Base-by-base conservation (phyloP, 2,329 filamentous ascomycete species). In the Didymella sp. region DNA sequence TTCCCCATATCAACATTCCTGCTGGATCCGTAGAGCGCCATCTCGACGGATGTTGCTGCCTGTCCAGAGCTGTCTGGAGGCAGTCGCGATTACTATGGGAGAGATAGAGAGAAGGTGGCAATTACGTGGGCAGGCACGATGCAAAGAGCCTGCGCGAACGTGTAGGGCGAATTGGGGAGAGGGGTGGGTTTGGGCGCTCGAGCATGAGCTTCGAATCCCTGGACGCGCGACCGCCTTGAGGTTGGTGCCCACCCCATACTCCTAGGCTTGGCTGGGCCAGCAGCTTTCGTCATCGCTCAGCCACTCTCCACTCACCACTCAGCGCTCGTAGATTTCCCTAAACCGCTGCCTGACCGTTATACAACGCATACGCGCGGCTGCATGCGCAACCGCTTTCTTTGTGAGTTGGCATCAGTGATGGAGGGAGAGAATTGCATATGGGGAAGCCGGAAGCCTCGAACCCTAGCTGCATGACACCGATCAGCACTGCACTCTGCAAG, bases 1-100 rank as follows among this genome's bases (percentile, higher is more conserved):
- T 85, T 87, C 77, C 82, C 85, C 81, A 88, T 83, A 67, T 85
- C 85, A 68, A 84, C 80, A 74, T 85, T 84, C 73, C 83, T 79
- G 51, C 78, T 78, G 43, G 77, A 72, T 65, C 78, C 77, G 71
- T 80, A 79, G 62, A 73, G 64, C 52, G 72, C 64, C 73, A 75
- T 75, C 46, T 52, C 57, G 64, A 53, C 57, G 56, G 61, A 45
- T 35, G 63, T 56, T 51, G 65, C 59, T 64, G 60, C 64, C 68
- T 66, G 51, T 27, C 51, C 59, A 46, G 53, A 53, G 42, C 53
- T 56, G 27, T 61, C 30, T 50, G 51, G 44, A 43, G 37, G 42
- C 50, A 46, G 51, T 60, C 38, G 58, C 60, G 59, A 58, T 35
- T 40, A 53, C 13, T 30, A 13, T 25, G 44, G 19, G 12, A 41